phyloP scores from a whole-genome alignment of 192 early-diverging fungal species.

The Entomortierella beljakovae region DNA sequence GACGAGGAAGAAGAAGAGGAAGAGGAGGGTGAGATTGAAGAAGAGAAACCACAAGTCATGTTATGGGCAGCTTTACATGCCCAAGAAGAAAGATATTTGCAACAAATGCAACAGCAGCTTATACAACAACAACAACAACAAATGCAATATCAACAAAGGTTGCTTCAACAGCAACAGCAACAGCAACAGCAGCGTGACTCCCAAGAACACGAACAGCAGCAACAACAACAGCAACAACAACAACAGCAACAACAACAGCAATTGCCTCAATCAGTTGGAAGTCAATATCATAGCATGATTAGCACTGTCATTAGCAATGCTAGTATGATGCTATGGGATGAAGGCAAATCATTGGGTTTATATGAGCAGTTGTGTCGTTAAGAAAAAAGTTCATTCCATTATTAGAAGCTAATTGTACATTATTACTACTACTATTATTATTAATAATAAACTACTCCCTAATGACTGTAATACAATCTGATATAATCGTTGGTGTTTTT shows the following conservation, averaged over 20 bases:
- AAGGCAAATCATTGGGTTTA: slow-evolving; percentile 16
- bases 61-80: slow-evolving; percentile 44
- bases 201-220: background rate
- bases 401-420: background rate
- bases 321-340: slow-evolving; percentile 52
- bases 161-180: slow-evolving; percentile 6
- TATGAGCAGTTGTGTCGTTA: slow-evolving; percentile 46
- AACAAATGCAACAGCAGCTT: slow-evolving; percentile 44
- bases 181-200: slow-evolving; percentile 5
- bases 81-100: slow-evolving; percentile 41
- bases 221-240: background rate
- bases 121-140: slow-evolving; percentile 21
- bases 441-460: background rate
- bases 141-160: slow-evolving; percentile 10
- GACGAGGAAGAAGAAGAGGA: background rate
- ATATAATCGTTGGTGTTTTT: too few relatives aligned
- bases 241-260: slow-evolving; percentile 2
- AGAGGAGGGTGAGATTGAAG: slow-evolving; percentile 10
- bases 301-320: slow-evolving; percentile 44
- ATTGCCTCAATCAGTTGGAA: too few relatives aligned
- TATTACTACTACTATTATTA: background rate
- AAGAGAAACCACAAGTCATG: slow-evolving; percentile 40
- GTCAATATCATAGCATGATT: slow-evolving; percentile 31
- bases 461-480: background rate
- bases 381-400: background rate